These are phyloP conservation scores for Lactifluus piperatus DNA, from an alignment of 768 basidiomycete species.

Conservation along the genomic window DNA sequence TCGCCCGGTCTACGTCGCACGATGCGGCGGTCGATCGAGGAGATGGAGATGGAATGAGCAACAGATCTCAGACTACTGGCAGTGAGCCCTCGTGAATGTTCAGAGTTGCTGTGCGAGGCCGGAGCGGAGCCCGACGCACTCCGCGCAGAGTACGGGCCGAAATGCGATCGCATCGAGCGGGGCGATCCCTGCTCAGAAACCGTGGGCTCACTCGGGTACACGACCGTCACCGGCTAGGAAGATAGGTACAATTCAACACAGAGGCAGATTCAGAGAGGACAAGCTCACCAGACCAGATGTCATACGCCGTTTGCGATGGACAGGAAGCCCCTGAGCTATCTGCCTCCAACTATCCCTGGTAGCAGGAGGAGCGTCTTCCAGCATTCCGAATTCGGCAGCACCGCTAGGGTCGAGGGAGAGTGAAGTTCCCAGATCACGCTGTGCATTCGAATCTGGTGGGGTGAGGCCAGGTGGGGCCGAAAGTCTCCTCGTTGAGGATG, in stretches of 20 bases:
- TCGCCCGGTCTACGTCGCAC: conserved; percentile 13
- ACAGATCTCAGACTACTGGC: conserved; percentile 34
- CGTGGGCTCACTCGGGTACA: conserved; percentile 34
- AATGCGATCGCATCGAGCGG: conserved; percentile 51
- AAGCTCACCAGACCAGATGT: conserved; percentile 57
- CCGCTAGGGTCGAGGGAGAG: conserved; percentile 16
- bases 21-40: conserved; percentile 39
- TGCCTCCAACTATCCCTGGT: conserved; percentile 55
- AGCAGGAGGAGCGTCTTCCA: conserved; percentile 62
- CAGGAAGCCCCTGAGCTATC: conserved; percentile 34
- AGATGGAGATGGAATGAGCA: conserved; percentile 43
- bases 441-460: conserved; percentile 25
- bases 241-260: background rate
- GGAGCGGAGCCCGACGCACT: conserved; percentile 45
- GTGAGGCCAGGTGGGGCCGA: conserved; percentile 33
- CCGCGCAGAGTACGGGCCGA: conserved; percentile 38
- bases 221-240: conserved; percentile 33
- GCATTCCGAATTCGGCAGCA: conserved; percentile 43
- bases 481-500: conserved; percentile 25
- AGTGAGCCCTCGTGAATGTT: conserved; percentile 25
- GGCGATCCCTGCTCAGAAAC: conserved; percentile 59
- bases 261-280: too few relatives aligned
- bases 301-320: conserved; percentile 33
- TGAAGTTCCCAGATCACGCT: conserved; percentile 27
- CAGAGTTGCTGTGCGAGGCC: conserved; percentile 41